Conservation (phyloP, 192 early-diverging fungal genomes). For the Pecoramyces ruminantium region DNA sequence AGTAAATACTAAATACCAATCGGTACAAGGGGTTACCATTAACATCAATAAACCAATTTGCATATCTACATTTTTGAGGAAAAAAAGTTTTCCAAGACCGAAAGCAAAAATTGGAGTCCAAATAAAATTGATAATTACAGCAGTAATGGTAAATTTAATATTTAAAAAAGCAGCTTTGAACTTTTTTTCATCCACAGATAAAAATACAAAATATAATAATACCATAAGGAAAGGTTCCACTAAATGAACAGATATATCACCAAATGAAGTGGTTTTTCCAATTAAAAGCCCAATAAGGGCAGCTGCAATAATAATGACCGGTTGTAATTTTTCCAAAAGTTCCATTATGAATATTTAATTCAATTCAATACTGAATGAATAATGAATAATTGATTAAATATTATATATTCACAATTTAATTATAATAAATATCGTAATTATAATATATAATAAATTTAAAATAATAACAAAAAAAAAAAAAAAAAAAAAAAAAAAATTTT, state of each 20-base stretch:
- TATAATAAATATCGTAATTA: no score
- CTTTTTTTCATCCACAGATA: background rate
- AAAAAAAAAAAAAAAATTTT: no score
- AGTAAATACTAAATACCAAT: background rate
- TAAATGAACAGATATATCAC: background rate
- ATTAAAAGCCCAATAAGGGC: background rate
- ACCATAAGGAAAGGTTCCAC: background rate
- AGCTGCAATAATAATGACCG: background rate
- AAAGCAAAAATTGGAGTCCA: background rate
- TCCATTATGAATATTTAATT: no score
- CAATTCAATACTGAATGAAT: no score
- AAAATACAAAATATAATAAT: background rate
- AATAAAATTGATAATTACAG: background rate
- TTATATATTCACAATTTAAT: no score
- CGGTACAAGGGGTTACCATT: background rate
- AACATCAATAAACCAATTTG: background rate
- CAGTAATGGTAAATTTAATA: background rate
- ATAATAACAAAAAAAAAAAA: no score
- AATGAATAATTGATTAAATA: no score
- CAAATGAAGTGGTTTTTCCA: background rate
- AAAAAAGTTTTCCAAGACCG: background rate
- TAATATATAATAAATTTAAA: no score
- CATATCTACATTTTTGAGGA: background rate
- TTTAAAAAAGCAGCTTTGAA: background rate
- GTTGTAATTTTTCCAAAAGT: background rate